A percentile compares a stretch with the other conserved stretches of the same genome.
Evolutionary conservation across 768 basidiomycete species (phyloP).

Genomic region (Inosperma sp.): DNA sequence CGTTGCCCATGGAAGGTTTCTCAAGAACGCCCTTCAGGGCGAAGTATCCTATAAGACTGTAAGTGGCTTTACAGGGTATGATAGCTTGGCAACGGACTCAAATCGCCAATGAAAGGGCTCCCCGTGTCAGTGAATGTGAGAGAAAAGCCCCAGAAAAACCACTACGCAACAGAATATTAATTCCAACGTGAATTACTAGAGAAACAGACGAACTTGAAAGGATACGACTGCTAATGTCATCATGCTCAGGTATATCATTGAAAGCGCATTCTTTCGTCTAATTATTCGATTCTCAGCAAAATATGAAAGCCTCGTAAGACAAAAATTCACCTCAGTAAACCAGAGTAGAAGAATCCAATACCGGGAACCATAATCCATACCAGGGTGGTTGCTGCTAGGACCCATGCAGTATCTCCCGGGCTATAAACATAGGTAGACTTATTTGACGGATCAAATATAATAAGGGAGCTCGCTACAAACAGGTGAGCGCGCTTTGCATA

Average conservation of each 20-base stretch:
- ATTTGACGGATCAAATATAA: too few species aligned
- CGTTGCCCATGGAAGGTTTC: slow-evolving; percentile 67
- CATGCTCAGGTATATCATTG: slow-evolving; percentile 83
- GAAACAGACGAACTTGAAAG: slow-evolving; percentile 59
- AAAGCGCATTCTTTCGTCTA: slow-evolving; percentile 89
- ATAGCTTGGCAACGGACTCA: slow-evolving; percentile 45
- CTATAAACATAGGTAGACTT: too few species aligned
- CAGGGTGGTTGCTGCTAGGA: slow-evolving; percentile 69
- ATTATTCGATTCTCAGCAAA: not conserved
- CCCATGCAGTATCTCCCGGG: slow-evolving; percentile 53
- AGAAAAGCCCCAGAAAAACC: slow-evolving; percentile 98
- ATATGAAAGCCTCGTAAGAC: not conserved
- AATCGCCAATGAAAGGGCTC: slow-evolving; percentile 72
- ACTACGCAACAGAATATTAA: slow-evolving; percentile 40
- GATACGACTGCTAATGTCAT: slow-evolving; percentile 74
- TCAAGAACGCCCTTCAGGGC: slow-evolving; percentile 74
- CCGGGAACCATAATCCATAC: slow-evolving; percentile 86
- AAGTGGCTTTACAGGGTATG: not conserved
- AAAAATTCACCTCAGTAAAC: slow-evolving; percentile 48
- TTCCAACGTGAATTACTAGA: not conserved
- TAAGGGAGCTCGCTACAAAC: not conserved
- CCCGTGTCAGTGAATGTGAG: slow-evolving; percentile 83
- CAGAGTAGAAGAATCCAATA: slow-evolving; percentile 89
- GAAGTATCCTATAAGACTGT: slow-evolving; percentile 60
- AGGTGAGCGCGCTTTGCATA: too few species aligned